These are phyloP conservation scores for Neofusicoccum laricinum DNA, from an alignment of 2,329 filamentous ascomycete species.

Conservation along the genomic window DNA sequence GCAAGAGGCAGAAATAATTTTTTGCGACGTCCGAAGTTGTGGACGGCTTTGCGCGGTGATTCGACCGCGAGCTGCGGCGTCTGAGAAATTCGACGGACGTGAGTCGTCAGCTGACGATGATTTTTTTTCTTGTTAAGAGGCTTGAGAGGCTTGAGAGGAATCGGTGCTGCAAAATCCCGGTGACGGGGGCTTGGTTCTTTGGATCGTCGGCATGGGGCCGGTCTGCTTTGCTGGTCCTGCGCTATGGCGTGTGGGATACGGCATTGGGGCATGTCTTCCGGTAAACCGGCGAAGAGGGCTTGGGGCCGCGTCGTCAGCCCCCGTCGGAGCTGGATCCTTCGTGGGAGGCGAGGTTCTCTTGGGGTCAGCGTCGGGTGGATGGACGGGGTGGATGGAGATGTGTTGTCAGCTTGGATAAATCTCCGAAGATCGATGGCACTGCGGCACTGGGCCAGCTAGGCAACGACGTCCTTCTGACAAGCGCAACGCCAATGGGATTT, in stretches of 20 bases:
- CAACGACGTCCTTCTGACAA: too few relatives aligned
- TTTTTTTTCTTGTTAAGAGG: background rate
- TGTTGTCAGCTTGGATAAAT: too few relatives aligned
- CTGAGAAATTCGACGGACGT: background rate
- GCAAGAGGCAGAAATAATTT: background rate
- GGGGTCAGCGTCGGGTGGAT: background rate
- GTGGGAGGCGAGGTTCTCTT: background rate
- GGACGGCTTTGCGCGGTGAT: background rate
- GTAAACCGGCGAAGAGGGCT: too few relatives aligned
- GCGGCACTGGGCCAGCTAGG: too few relatives aligned
- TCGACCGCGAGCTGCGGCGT: background rate
- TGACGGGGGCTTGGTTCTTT: background rate
- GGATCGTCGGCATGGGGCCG: background rate
- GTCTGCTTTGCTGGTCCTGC: background rate
- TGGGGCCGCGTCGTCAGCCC: too few relatives aligned
- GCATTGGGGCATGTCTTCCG: too few relatives aligned
- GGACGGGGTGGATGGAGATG: too few relatives aligned
- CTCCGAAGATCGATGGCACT: too few relatives aligned
- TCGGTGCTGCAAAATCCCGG: too few relatives aligned
- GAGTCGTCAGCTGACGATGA: background rate
- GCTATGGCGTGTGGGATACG: too few relatives aligned
- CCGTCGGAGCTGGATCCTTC: background rate
- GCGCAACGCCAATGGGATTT: too few relatives aligned
- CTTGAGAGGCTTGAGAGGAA: too few relatives aligned
- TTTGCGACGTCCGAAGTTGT: conserved; percentile 6